Evolutionary conservation across 108 stramenopile species (phyloP), one percentile per base, ranked within the genome.

Genomic region (Nitzschia sp.): DNA sequence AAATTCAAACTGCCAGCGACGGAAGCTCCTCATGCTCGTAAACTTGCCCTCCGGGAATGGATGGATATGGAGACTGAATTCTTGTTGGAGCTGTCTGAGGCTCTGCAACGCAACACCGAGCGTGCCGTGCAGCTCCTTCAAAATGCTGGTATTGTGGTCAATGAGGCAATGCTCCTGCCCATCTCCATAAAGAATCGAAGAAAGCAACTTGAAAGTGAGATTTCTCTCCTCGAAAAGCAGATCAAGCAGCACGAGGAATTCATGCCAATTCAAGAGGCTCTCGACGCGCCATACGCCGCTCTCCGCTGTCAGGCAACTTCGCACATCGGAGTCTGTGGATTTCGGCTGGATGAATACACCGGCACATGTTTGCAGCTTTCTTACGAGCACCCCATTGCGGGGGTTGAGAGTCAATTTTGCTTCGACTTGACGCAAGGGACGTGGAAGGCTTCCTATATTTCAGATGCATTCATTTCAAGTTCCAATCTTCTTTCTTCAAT

Each of bases 281-380:
- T 21, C 36, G 25, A 17, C 19, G 71, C 71, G 29, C 71, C 71
- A 16, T 44, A 13, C 13, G 50, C 71, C 30, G 48, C 59, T 6
- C 13, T 72, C 3, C 33, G 25, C 31, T 72, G 71, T 22, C 71
- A 63, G 55, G 71, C 61, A 11, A 72, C 62, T 3, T 50, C 44
- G 4, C 67, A 57, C 30, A 55, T 72, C 6, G 71, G 61, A 21
- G 30, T 72, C 1, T 26, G 38, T 16, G 71, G 71, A 17, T 72
- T 62, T 29, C 53, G 26, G 34, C 41, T 72, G 2, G 61, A 72
- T n/a, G 61, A 62, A 38, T 72, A 47, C 46, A 63, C 44, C 3
- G 63, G 63, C 22, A 36, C 13, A 29, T 41, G 27, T 15, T 29
- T 63, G 8, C 46, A 28, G 8, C 38, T 63, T 15, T 48, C 63